These are phyloP conservation scores for Zangia roseola DNA, from an alignment of 768 basidiomycete genomes.

Conservation along the genomic window DNA sequence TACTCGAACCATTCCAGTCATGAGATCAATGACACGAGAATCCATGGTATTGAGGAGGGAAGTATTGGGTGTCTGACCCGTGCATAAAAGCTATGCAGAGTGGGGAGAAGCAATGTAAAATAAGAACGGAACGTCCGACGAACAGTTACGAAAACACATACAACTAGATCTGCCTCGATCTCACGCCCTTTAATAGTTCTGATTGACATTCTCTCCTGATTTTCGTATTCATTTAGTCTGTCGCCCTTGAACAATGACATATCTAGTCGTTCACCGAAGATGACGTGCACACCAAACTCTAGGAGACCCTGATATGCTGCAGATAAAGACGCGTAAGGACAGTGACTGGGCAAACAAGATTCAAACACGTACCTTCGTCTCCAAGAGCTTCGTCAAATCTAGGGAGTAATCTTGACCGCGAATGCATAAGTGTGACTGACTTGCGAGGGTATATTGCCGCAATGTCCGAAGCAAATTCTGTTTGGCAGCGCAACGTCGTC, in stretches of 20 bases:
- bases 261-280: slow-evolving; percentile 57
- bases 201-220: slow-evolving; percentile 30
- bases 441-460: slow-evolving; percentile 51
- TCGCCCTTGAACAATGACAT: slow-evolving; percentile 32
- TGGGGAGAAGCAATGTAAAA: background rate
- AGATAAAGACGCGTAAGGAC: background rate
- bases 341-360: background rate
- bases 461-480: slow-evolving; percentile 67
- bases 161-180: slow-evolving; percentile 53
- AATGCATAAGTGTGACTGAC: slow-evolving; percentile 58
- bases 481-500: background rate
- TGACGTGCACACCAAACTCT: slow-evolving; percentile 44
- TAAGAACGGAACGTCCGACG: background rate
- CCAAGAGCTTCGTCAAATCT: slow-evolving; percentile 54
- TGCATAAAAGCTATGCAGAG: slow-evolving; percentile 49
- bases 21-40: slow-evolving; percentile 37
- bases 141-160: slow-evolving; percentile 24
- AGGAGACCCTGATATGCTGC: slow-evolving; percentile 34
- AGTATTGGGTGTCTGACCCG: slow-evolving; percentile 61
- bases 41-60: slow-evolving; percentile 43
- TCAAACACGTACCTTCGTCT: slow-evolving; percentile 41
- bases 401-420: slow-evolving; percentile 51
- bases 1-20: slow-evolving; percentile 44
- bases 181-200: slow-evolving; percentile 49
- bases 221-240: background rate